Evolutionary conservation across 2,329 filamentous ascomycete species (phyloP).

Genomic region (Rosellinia necatrix): DNA sequence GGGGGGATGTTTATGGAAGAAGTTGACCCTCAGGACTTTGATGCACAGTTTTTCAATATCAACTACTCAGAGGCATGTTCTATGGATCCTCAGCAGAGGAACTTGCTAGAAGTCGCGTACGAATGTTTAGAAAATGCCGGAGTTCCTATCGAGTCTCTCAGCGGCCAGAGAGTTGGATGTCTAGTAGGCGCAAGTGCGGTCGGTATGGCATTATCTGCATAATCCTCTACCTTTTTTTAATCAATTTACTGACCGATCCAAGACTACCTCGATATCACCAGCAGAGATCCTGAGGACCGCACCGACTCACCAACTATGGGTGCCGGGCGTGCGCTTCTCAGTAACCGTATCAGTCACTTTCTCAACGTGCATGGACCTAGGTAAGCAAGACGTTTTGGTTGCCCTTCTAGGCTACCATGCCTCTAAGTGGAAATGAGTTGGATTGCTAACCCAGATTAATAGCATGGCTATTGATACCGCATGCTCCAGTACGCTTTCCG

Average conservation of each 20-base stretch:
- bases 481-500: constrained; percentile 39
- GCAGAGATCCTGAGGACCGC: constrained; percentile 23
- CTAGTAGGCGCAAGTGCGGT: constrained; percentile 4
- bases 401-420: no score
- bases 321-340: constrained; percentile 29
- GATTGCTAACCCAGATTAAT: no score
- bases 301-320: constrained; percentile 34
- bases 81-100: constrained; percentile 28
- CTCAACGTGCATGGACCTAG: constrained; percentile 40
- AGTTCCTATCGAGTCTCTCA: constrained; percentile 2
- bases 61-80: constrained; percentile 16
- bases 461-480: constrained; percentile 41
- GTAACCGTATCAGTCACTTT: constrained; percentile 41
- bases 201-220: no score
- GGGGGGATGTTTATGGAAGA: constrained; percentile 48
- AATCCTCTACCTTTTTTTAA: no score
- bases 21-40: constrained; percentile 42
- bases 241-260: no score
- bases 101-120: constrained; percentile 21
- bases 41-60: constrained; percentile 41
- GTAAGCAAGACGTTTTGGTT: no score
- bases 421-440: no score
- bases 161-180: constrained; percentile 5
- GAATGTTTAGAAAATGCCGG: constrained; percentile 25
- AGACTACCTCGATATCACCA: constrained; percentile 17